A percentile compares a stretch with the other conserved stretches of the same genome.
Conservation (phyloP, 441 rosid genomes). For the Jatropha podagrica region DNA sequence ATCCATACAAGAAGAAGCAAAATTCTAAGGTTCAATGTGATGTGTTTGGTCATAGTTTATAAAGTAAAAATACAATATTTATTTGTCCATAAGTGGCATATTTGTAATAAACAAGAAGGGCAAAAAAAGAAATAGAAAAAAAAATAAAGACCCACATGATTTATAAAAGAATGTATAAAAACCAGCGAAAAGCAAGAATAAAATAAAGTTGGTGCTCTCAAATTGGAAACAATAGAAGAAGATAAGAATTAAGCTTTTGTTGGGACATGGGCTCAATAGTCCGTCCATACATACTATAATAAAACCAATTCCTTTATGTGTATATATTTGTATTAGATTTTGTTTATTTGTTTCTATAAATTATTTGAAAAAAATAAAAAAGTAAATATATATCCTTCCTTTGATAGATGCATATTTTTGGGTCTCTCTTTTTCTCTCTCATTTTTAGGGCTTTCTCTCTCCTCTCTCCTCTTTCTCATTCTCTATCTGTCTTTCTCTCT, state of each 20-base stretch:
- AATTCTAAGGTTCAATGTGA: not conserved
- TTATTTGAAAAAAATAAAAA: not conserved
- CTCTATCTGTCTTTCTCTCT: conserved; percentile 41
- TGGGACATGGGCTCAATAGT: not conserved
- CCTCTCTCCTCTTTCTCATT: conserved; percentile 25
- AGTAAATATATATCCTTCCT: not conserved
- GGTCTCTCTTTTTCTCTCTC: conserved; percentile 31
- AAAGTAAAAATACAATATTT: not conserved
- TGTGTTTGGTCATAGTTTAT: not conserved
- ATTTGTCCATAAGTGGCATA: not conserved
- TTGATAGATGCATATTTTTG: conserved; percentile 35
- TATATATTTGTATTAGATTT: not conserved
- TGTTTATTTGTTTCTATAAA: not conserved
- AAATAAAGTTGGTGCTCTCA: conserved; percentile 2
- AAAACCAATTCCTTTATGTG: not conserved
- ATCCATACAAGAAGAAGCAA: not conserved
- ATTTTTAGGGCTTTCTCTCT: conserved; percentile 32
- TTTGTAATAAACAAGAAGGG: not conserved
- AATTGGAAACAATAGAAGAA: not conserved
- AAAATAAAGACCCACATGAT: not conserved
- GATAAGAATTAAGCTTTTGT: conserved; percentile 15
- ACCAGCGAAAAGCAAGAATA: not conserved
- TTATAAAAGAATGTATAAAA: not conserved
- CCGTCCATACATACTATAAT: not conserved
- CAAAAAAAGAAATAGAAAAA: not conserved